Evolutionary conservation across 208 protist genomes (phyloP), one percentile per base, ranked within the genome.

Genomic region (Jaenimonas drosophilae): DNA sequence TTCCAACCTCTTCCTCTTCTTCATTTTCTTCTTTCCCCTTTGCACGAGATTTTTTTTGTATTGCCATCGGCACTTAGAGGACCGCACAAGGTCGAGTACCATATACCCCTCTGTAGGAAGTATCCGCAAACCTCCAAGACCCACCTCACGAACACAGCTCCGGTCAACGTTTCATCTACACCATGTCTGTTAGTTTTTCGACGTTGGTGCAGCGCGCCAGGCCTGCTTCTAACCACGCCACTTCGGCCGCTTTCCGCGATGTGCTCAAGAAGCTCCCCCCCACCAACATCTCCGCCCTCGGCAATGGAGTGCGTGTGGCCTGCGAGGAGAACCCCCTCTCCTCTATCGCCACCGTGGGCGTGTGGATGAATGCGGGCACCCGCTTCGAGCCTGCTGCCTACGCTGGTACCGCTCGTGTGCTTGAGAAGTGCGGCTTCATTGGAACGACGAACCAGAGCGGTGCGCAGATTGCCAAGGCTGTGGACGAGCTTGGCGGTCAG

Each of bases 351-450:
- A 98, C 91, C 36, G 90, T 99, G 38, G 97, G 97, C 26, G 69
- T 99, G 17, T 99, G 92, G 88, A 82, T 99, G 33, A 91, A 98
- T 49, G 64, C 94, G 11, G 97, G 97, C 45, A 92, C 76, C 37
- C 83, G 94, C 25, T 97, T 97, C 62, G 97, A 99, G 81, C 91
- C 62, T 17, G 81, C 75, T 23, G 48, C 87, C 7, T 98, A 87
- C 76, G 98, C 98, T 54, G 97, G 97, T 33, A 87, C 88, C 12
- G 95, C 97, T 31, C 97, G 98, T 56, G 98, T 99, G 55, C 79
- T 99, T 19, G 96, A 99, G 70, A 97, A 99, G 76, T 97, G 98
- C 73, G 79, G 87, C 44, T 98, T 99, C 70, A 97, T 98, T 49
- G 96, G 92, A 25, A 98, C 97, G 20, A 49, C 64, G 4, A 90